Percentiles rank a stretch among this genome's conserved stretches.
Evolutionary conservation across 2,329 filamentous ascomycete species (phyloP).

Genomic region (Arthroderma sp.): DNA sequence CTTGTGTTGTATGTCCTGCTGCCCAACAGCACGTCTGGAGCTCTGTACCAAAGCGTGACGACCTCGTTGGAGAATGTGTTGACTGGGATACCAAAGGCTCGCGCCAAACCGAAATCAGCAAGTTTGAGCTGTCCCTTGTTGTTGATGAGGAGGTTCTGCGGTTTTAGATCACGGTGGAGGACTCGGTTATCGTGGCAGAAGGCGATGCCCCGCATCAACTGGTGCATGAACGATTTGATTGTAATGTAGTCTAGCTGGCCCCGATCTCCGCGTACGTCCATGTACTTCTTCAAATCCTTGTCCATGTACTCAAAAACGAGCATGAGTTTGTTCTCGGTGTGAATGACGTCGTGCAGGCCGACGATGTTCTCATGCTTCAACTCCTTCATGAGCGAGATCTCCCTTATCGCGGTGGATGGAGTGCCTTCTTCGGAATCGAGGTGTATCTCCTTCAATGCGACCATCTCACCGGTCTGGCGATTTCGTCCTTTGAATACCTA

Average conservation of each 20-base stretch:
- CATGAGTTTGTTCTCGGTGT: conserved; percentile 99
- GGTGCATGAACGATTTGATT: conserved; percentile 99
- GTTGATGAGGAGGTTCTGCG: conserved; percentile 93
- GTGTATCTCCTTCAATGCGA: conserved; percentile 96
- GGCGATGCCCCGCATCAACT: conserved; percentile 86
- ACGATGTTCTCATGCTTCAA: conserved; percentile 98
- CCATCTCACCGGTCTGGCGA: conserved; percentile 88
- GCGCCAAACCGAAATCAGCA: conserved; percentile 84
- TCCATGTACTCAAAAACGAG: conserved; percentile 99
- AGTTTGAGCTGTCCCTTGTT: conserved; percentile 81
- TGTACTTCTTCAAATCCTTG: conserved; percentile 95
- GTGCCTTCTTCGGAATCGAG: conserved; percentile 97
- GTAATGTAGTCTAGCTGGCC: conserved; percentile 77
- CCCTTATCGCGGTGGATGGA: conserved; percentile 89
- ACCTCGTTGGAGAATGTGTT: conserved; percentile 98
- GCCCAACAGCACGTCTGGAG: conserved; percentile 86
- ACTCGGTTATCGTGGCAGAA: conserved; percentile 98
- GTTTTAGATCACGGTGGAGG: conserved; percentile 88
- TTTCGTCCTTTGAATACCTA: conserved; percentile 98
- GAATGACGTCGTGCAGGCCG: conserved; percentile 93
- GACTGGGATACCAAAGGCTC: conserved; percentile 91
- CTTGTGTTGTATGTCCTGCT: conserved; percentile 98
- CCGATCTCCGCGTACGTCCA: conserved; percentile 84
- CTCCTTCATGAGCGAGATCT: conserved; percentile 99
- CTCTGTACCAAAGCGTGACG: conserved; percentile 94